phyloP scores from a whole-genome alignment of 352 stramenopile genomes.

The Pythium sp. region DNA sequence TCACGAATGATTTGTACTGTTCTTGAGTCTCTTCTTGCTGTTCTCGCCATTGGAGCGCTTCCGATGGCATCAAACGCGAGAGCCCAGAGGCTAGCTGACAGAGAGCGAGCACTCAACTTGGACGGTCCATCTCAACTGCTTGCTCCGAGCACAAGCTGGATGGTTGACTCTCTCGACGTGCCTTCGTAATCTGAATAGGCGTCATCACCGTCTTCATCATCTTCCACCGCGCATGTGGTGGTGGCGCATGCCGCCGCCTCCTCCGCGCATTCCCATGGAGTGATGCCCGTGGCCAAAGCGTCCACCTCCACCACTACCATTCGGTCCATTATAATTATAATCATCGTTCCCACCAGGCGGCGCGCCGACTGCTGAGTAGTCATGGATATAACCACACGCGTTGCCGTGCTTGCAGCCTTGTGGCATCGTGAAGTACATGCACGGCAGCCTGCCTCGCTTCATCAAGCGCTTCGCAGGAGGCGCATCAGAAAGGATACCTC shows the following conservation, averaged over 20 bases:
- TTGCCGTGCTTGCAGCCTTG: slow-evolving; percentile 71
- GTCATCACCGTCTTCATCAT: slow-evolving; percentile 22
- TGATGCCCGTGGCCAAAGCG: slow-evolving; percentile 36
- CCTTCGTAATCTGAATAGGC: background rate
- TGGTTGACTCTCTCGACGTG: background rate
- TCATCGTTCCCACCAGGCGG: slow-evolving; percentile 39
- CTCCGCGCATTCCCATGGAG: slow-evolving; percentile 38
- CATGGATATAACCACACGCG: slow-evolving; percentile 69
- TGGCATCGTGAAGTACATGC: slow-evolving; percentile 69
- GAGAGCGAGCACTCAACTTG: background rate
- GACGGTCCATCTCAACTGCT: background rate
- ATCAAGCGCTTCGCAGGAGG: slow-evolving; percentile 41
- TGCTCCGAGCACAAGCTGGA: background rate
- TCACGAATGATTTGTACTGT: background rate
- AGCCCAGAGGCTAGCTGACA: background rate
- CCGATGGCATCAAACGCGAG: background rate
- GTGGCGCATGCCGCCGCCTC: slow-evolving; percentile 31
- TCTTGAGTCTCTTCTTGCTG: background rate
- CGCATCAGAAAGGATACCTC: slow-evolving; percentile 35
- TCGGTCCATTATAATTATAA: slow-evolving; percentile 50
- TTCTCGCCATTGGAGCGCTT: slow-evolving; percentile 7
- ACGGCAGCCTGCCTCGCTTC: slow-evolving; percentile 48
- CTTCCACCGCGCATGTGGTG: slow-evolving; percentile 57
- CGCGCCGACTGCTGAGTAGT: slow-evolving; percentile 22
- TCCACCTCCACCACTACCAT: slow-evolving; percentile 23